These are phyloP conservation scores for Linnemannia elongata DNA, from an alignment of 192 early-diverging fungal species.

Conservation along the genomic window DNA sequence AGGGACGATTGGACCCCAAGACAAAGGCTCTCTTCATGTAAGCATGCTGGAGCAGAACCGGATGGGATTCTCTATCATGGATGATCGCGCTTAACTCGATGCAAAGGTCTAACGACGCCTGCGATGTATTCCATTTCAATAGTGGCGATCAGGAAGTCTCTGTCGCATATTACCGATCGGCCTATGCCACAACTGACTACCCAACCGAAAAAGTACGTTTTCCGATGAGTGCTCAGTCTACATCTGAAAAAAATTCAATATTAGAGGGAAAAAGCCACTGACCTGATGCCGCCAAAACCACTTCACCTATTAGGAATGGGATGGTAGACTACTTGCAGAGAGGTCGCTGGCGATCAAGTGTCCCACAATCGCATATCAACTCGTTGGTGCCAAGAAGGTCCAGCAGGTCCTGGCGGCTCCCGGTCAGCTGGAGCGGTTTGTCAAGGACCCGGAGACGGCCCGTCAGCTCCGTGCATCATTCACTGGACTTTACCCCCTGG, in stretches of 20 bases:
- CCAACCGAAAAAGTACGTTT: constrained; percentile 73
- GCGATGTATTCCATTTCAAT: not conserved
- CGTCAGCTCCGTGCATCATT: constrained; percentile 78
- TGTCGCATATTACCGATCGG: constrained; percentile 92
- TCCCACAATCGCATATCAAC: constrained; percentile 90
- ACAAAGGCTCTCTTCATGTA: constrained; percentile 78
- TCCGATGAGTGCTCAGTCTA: not conserved
- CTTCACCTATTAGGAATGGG: constrained; percentile 81
- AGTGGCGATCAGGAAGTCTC: constrained; percentile 83
- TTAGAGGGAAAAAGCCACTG: not conserved
- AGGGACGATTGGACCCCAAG: constrained; percentile 69
- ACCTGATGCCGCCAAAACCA: not conserved
- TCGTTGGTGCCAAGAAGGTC: constrained; percentile 96
- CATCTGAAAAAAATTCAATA: not conserved
- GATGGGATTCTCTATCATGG: not conserved
- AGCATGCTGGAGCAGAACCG: constrained; percentile 25
- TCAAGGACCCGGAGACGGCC: constrained; percentile 61
- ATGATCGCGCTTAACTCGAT: too few species aligned
- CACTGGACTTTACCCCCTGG: constrained; percentile 93
- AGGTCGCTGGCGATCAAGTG: constrained; percentile 87
- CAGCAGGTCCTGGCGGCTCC: constrained; percentile 92
- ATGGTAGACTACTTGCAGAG: constrained; percentile 88
- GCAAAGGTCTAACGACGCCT: too few species aligned
- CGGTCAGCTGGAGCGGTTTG: constrained; percentile 85
- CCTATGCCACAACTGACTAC: constrained; percentile 92